A percentile compares a stretch with the other conserved stretches of the same genome.
Evolutionary conservation across 2,329 filamentous ascomycete genomes (phyloP).

Genomic region (Epichloe bromicola): DNA sequence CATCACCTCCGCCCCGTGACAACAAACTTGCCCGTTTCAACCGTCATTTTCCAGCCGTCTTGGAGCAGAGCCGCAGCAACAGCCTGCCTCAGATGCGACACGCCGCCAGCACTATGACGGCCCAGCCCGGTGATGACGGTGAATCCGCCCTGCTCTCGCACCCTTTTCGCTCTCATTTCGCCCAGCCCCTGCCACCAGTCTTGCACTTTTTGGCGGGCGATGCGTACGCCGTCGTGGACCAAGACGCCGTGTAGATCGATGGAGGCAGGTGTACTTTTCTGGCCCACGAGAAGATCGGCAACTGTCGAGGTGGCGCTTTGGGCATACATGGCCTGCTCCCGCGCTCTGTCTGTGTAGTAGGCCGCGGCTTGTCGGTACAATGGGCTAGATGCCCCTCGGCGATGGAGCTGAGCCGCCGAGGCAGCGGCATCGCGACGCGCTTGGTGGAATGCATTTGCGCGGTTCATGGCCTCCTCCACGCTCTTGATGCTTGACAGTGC

Average conservation of each 20-base stretch:
- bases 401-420: conserved; percentile 28
- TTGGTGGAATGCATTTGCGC: conserved; percentile 16
- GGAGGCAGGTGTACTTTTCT: conserved; percentile 45
- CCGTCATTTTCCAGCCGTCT: conserved; percentile 74
- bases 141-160: conserved; percentile 39
- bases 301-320: conserved; percentile 48
- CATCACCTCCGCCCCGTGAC: conserved; percentile 45
- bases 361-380: conserved; percentile 63
- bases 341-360: conserved; percentile 61
- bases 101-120: conserved; percentile 63
- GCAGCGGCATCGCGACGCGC: conserved; percentile 19
- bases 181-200: conserved; percentile 67
- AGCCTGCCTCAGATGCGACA: conserved; percentile 61
- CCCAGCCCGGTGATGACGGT: conserved; percentile 73
- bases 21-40: conserved; percentile 55
- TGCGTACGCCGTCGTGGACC: conserved; percentile 69
- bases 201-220: conserved; percentile 53
- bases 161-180: conserved; percentile 41
- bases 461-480: conserved; percentile 17
- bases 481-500: conserved; percentile 4
- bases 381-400: conserved; percentile 50
- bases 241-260: conserved; percentile 77
- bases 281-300: conserved; percentile 56
- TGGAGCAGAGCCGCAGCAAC: conserved; percentile 63
- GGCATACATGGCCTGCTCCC: conserved; percentile 46